Percentiles rank a stretch among this genome's conserved stretches.
These are phyloP conservation scores for Arthromyces matolae DNA, from an alignment of 768 basidiomycete species.

Conservation along the genomic window DNA sequence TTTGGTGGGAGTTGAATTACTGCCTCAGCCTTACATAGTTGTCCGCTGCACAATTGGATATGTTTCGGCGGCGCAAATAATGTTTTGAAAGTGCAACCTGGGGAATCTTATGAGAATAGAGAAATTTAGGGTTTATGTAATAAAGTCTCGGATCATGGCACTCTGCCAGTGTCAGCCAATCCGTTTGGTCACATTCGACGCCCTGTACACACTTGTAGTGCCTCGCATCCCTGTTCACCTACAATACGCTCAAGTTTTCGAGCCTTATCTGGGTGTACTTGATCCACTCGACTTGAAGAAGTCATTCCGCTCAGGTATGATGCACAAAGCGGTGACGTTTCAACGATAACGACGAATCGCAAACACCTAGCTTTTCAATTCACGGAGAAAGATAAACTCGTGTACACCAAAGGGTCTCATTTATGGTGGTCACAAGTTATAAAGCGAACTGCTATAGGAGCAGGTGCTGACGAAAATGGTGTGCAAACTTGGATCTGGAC, in stretches of 20 bases:
- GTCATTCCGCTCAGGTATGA: constrained; percentile 61
- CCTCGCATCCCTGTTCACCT: constrained; percentile 66
- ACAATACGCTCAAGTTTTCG: constrained; percentile 63
- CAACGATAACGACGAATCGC: constrained; percentile 7
- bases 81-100: too few relatives aligned
- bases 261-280: constrained; percentile 62
- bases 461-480: constrained; percentile 64
- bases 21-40: too few relatives aligned
- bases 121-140: too few relatives aligned
- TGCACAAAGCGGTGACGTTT: too few relatives aligned
- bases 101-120: too few relatives aligned
- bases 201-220: constrained; percentile 68
- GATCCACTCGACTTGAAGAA: constrained; percentile 46
- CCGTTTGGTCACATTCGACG: constrained; percentile 75
- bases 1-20: too few relatives aligned
- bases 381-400: constrained; percentile 56
- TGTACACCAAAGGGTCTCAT: constrained; percentile 50
- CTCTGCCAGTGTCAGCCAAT: constrained; percentile 26
- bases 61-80: too few relatives aligned
- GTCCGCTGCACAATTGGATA: too few relatives aligned
- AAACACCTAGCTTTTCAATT: constrained; percentile 36
- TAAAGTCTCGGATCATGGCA: too few relatives aligned
- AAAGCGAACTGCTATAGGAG: constrained; percentile 66
- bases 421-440: constrained; percentile 83
- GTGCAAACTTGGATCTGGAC: constrained; percentile 10